Evolutionary conservation across 2,329 filamentous ascomycete genomes (phyloP), one percentile per base, ranked within the genome.

Genomic region (Trematosphaeria pertusa): DNA sequence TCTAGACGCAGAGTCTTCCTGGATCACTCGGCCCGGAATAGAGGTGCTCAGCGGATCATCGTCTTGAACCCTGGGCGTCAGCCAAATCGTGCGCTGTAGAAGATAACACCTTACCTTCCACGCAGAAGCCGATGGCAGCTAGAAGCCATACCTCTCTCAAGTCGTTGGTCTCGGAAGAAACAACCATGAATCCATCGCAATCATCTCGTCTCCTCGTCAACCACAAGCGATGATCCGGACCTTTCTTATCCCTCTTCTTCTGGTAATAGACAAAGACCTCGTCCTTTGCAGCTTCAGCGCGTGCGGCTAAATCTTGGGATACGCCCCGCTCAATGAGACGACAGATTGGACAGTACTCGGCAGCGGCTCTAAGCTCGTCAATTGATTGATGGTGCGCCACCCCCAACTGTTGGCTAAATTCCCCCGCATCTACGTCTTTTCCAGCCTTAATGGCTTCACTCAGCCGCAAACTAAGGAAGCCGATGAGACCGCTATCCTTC

Each of bases 341-440:
- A 18, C 50, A 53, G 11, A 53, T 46, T 49, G 46, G 19, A 26
- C 50, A 53, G 41, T 46, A 7, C 19, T 37, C 37, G 42, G 46
- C 46, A 24, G 50, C 45, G 12, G 37, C n/a, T 37, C 17, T 39
- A 12, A 53, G 42, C 33, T 50, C 42, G 6, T 49, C 32, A 22
- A 50, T 40, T 30, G 46, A 53, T 50, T 53, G 44, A 35, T 49
- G 41, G 28, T 46, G 40, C n/a, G 33, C 34, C 5, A 49, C 10
- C 24, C 46, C 50, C 31, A 50, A 31, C 20, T 41, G 37, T 43
- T 53, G 44, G 50, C 21, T 41, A 46, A 53, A 48, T 39, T 46
- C 38, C 26, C 45, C 45, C 49, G 10, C 45, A 28, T 35, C 36
- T 17, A 21, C 12, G 26, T 31, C 21, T 18, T 43, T 22, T 5